These are phyloP conservation scores for Yamadazyma triangularis DNA, from an alignment of 1,139 yeast species.

Conservation along the genomic window DNA sequence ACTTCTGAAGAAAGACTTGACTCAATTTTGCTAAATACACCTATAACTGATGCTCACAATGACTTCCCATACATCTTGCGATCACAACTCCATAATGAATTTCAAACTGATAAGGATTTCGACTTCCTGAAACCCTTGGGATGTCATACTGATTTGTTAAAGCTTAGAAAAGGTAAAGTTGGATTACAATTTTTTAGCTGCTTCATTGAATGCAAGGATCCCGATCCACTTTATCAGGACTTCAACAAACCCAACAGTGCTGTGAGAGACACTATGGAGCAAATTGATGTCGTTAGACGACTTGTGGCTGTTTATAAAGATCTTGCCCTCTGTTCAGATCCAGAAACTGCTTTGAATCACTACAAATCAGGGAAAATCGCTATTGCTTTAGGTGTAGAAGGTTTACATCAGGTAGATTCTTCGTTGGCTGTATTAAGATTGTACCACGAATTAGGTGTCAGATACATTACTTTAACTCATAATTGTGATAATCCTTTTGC, in stretches of 20 bases:
- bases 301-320: conserved; percentile 35
- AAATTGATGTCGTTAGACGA: conserved; percentile 46
- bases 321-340: conserved; percentile 32
- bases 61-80: conserved; percentile 44
- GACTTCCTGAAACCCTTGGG: too few relatives aligned
- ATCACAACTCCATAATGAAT: conserved; percentile 38
- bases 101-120: conserved; percentile 24
- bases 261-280: conserved; percentile 50
- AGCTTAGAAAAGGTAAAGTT: conserved; percentile 33
- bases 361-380: conserved; percentile 29
- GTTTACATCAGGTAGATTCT: conserved; percentile 47
- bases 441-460: conserved; percentile 44
- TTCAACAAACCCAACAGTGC: conserved; percentile 36
- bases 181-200: conserved; percentile 47
- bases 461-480: conserved; percentile 50
- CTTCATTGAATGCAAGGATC: conserved; percentile 40
- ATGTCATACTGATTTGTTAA: conserved; percentile 37
- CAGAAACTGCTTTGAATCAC: too few relatives aligned
- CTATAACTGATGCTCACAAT: conserved; percentile 46
- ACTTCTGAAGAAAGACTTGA: too few relatives aligned
- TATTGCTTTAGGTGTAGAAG: conserved; percentile 49
- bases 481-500: conserved; percentile 56
- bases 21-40: conserved; percentile 14
- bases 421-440: conserved; percentile 46
- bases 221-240: conserved; percentile 32